Evolutionary conservation across 306 rosid species (phyloP).

Genomic region (Hippophae gyantsensis): DNA sequence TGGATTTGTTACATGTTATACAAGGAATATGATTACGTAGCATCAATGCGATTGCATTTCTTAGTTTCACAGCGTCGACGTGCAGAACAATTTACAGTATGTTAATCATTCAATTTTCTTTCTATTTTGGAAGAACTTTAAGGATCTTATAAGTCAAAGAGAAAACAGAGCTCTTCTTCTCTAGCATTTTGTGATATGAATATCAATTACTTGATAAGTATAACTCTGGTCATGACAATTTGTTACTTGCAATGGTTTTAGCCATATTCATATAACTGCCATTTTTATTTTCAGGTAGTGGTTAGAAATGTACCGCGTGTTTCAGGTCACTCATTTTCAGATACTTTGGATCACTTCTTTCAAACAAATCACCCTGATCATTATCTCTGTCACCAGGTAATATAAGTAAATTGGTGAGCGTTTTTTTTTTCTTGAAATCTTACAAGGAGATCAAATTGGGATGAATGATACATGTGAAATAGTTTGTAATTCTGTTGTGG

Average conservation of each 20-base stretch:
- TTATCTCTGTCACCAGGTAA: slow-evolving; percentile 95
- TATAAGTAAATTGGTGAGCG: not conserved
- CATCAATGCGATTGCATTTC: slow-evolving; percentile 72
- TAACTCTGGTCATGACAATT: not conserved
- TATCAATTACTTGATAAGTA: not conserved
- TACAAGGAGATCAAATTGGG: not conserved
- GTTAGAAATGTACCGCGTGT: slow-evolving; percentile 65
- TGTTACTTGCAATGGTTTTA: not conserved
- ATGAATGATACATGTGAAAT: not conserved
- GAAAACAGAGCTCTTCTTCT: not conserved
- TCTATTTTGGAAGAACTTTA: not conserved
- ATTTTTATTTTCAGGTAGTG: slow-evolving; percentile 51
- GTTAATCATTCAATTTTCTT: slow-evolving; percentile 18
- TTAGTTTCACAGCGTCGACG: slow-evolving; percentile 70
- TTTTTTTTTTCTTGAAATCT: not conserved
- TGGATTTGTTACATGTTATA: slow-evolving; percentile 73
- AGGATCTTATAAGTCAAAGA: not conserved
- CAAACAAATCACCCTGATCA: slow-evolving; percentile 68
- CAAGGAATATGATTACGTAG: slow-evolving; percentile 62
- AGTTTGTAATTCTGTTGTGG: not conserved
- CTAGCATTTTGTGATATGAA: not conserved
- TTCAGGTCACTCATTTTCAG: slow-evolving; percentile 54
- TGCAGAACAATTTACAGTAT: slow-evolving; percentile 81
- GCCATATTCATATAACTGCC: not conserved
- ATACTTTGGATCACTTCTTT: slow-evolving; percentile 65